Conservation (phyloP, 306 rosid species). For the Corylus avellana region DNA sequence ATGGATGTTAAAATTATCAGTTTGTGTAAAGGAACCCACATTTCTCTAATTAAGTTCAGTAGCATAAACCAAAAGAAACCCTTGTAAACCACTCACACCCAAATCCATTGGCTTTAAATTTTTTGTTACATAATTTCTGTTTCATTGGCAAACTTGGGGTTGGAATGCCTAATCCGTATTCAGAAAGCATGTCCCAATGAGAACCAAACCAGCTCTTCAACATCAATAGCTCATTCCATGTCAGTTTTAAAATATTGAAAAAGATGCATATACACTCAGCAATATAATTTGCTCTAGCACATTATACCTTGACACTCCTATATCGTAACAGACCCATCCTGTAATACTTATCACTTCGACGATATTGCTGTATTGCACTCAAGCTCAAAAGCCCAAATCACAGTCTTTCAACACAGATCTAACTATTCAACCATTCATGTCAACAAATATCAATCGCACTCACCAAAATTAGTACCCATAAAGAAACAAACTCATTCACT, state of each 20-base stretch:
- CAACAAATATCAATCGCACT: constrained; percentile 2
- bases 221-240: not conserved
- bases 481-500: constrained; percentile 13
- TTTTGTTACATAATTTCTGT: not conserved
- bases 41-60: not conserved
- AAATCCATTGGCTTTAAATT: not conserved
- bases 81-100: not conserved
- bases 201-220: not conserved
- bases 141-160: not conserved
- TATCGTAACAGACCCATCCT: constrained; percentile 13
- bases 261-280: not conserved
- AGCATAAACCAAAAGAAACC: not conserved
- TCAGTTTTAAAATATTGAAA: not conserved
- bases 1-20: not conserved
- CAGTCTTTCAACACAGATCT: constrained; percentile 44
- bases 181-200: not conserved
- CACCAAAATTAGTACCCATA: not conserved
- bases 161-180: not conserved
- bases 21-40: not conserved
- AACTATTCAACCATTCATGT: constrained; percentile 31
- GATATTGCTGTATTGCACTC: not conserved
- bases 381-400: constrained; percentile 33
- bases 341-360: not conserved
- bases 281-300: not conserved
- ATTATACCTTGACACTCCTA: not conserved